A percentile compares a stretch with the other conserved stretches of the same genome.
These are phyloP conservation scores for Diospyros lotus DNA, from an alignment of 148 eudicot species.

Conservation along the genomic window DNA sequence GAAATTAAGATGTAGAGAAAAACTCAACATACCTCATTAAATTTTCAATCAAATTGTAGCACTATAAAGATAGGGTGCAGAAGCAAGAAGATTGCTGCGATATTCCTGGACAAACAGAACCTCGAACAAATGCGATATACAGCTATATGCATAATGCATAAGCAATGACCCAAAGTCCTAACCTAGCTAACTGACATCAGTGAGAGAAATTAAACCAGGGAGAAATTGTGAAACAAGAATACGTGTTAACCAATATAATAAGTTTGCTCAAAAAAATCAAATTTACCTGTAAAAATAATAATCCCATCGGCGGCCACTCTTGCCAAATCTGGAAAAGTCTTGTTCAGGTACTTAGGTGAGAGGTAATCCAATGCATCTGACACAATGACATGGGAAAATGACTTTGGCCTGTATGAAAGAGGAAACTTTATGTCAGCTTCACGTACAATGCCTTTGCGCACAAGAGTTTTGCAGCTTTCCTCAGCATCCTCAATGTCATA, in stretches of 20 bases:
- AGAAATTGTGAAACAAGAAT: background rate
- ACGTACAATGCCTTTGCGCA: conserved; percentile 39
- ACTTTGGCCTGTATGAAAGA: conserved; percentile 38
- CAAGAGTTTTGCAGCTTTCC: conserved; percentile 34
- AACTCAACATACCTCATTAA: background rate
- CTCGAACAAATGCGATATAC: background rate
- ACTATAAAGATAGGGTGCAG: background rate
- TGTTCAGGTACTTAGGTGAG: conserved; percentile 44
- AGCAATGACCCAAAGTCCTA: too few relatives aligned
- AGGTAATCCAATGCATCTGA: conserved; percentile 50
- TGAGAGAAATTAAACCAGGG: too few relatives aligned
- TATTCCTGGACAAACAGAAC: background rate
- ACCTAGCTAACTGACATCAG: too few relatives aligned
- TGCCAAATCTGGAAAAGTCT: conserved; percentile 48
- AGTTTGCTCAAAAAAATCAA: background rate
- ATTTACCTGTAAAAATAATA: conserved; percentile 39
- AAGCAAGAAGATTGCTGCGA: background rate
- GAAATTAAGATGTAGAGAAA: conserved; percentile 1
- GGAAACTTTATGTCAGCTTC: conserved; percentile 48
- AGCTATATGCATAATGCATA: background rate
- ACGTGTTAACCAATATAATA: background rate
- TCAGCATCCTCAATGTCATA: conserved; percentile 48
- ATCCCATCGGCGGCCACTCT: conserved; percentile 38
- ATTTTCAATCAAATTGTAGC: conserved; percentile 9
- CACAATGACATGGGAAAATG: conserved; percentile 43